These are phyloP conservation scores for Nicotiana noctiflora DNA, from an alignment of 257 asterid species.

Conservation along the genomic window DNA sequence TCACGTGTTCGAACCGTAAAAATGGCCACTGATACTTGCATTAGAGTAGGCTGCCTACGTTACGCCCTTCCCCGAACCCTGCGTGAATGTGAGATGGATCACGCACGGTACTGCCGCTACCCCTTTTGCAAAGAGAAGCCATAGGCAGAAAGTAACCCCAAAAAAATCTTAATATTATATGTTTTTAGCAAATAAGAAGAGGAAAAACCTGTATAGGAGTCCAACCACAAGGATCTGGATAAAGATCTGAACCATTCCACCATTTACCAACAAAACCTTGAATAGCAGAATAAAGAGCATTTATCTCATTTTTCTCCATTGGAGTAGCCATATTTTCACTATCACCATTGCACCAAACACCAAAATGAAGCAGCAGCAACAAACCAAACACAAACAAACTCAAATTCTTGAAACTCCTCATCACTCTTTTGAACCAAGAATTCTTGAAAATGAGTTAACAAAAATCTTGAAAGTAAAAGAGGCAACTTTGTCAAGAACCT, in stretches of 20 bases:
- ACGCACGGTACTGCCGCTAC: fast-evolving
- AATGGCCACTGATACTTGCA: no score
- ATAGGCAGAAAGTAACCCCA: not conserved
- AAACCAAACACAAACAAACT: conserved; percentile 19
- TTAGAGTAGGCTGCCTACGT: no score
- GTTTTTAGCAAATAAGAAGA: not conserved
- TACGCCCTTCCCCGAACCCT: no score
- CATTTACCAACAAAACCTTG: conserved; percentile 88
- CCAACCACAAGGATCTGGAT: conserved; percentile 99
- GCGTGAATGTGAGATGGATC: fast-evolving
- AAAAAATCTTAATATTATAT: no score
- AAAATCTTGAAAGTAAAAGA: not conserved
- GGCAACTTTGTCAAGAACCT: not conserved
- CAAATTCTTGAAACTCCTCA: conserved; percentile 28
- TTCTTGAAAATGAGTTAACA: not conserved
- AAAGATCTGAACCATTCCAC: conserved; percentile 99
- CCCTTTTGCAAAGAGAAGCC: not conserved
- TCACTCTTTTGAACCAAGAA: not conserved
- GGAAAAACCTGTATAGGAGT: conserved; percentile 77
- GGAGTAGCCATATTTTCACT: conserved; percentile 46
- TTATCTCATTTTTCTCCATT: conserved; percentile 63
- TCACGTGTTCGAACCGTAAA: no score
- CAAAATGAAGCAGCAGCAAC: conserved; percentile 19
- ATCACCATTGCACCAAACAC: conserved; percentile 49
- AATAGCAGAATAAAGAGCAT: conserved; percentile 67